Evolutionary conservation across 2,329 filamentous ascomycete genomes (phyloP), one percentile per base, ranked within the genome.

Genomic region (Periconia sp.): DNA sequence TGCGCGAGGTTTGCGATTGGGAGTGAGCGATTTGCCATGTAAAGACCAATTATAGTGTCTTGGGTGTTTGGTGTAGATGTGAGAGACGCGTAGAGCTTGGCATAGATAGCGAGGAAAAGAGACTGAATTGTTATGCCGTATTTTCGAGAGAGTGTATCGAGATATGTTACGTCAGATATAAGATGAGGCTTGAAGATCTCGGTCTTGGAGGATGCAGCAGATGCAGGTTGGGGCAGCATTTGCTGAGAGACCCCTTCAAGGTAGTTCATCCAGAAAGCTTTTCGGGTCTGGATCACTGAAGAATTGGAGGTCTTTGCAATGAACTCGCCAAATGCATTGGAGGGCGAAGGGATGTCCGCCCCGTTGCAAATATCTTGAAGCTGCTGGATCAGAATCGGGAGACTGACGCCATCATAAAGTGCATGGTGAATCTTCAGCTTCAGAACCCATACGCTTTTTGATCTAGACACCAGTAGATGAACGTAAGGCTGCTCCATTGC

Each of bases 401-500:
- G 73, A 56, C 88, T 94, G 46, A 95, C 78, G 5, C 86, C 91
- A 65, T 96, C 92, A 61, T 96, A 97, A 0, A 96, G 75, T 0
- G 88, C 88, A 65, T 97, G 92, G 50, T 96, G 91, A 4, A 96
- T 85, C 18, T 76, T 73, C 2, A 79, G 70, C 32, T 70, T 54
- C 31, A 77, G 42, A 6, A 54, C 46, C 52, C 71, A 74, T 12
- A 66, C 65, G 17, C 40, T 42, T 2, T 49, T n/a, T 1, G 48
- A 60, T 33, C 62, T 54, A 16, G 57, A 62, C 5, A 64, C 70
- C 46, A 70, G 65, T 5, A 78, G 50, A 36, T 65, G 58, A 10
- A 63, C 70, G 46, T 59, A 65, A 6, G 67, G 65, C 26, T 71
- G 68, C 13, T 26, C 36, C 2, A 13, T 26, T n/a, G 32, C 12